phyloP scores from a whole-genome alignment of 805 yeast genomes.

The Sungouiella thailandica region DNA sequence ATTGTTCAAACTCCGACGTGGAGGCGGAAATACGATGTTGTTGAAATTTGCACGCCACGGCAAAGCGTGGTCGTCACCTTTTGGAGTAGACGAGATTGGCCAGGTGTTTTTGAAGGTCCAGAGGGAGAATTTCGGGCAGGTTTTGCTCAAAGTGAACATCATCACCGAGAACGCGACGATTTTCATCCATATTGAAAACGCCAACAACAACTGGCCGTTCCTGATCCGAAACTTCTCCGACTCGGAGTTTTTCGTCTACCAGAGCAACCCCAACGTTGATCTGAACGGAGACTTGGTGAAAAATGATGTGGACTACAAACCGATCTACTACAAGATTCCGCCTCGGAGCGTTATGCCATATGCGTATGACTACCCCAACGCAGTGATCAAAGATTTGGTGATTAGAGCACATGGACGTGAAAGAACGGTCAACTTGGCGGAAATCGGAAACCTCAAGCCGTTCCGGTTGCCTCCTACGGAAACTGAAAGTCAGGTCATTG shows the following conservation, averaged over 20 bases:
- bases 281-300: constrained; percentile 55
- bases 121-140: constrained; percentile 61
- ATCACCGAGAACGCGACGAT: constrained; percentile 77
- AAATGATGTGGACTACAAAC: constrained; percentile 57
- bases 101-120: constrained; percentile 67
- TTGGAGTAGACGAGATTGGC: constrained; percentile 80
- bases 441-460: constrained; percentile 87
- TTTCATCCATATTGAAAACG: constrained; percentile 68
- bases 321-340: constrained; percentile 77
- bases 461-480: constrained; percentile 61
- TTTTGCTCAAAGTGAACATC: constrained; percentile 66
- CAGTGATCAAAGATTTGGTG: constrained; percentile 72
- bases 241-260: constrained; percentile 80
- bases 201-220: constrained; percentile 84
- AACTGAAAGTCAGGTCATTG: constrained; percentile 42
- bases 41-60: constrained; percentile 53
- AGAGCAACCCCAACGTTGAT: constrained; percentile 68
- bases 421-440: constrained; percentile 79
- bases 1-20: constrained; percentile 56
- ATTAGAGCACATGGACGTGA: constrained; percentile 68
- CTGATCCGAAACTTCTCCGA: constrained; percentile 88
- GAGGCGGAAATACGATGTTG: constrained; percentile 54
- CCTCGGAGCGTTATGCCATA: constrained; percentile 95
- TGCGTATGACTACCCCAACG: constrained; percentile 97
- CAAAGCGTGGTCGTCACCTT: constrained; percentile 83